Percentiles rank a stretch among this genome's conserved stretches.
Conservation (phyloP, 768 basidiomycete genomes). For the Tylopilus subfusipes region DNA sequence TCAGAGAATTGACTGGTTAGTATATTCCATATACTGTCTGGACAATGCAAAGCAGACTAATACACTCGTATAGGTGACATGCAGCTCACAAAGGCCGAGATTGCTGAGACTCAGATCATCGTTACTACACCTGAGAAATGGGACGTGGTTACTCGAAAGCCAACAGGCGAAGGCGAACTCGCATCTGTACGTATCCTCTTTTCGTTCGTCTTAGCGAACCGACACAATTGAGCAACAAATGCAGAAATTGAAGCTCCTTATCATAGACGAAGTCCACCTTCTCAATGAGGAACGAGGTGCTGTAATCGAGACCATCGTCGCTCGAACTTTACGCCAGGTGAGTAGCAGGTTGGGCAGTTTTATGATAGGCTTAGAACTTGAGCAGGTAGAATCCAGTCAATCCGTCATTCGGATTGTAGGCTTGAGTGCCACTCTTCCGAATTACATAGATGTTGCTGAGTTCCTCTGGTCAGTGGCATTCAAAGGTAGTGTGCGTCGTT, state of each 20-base stretch:
- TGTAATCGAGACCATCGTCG: slow-evolving; percentile 97
- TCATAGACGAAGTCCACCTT: slow-evolving; percentile 97
- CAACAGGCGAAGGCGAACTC: slow-evolving; percentile 95
- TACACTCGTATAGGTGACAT: slow-evolving; percentile 63
- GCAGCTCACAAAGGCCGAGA: slow-evolving; percentile 93
- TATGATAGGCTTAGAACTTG: neutral
- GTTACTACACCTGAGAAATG: slow-evolving; percentile 99
- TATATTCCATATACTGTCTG: neutral
- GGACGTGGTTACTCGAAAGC: slow-evolving; percentile 98
- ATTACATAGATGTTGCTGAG: slow-evolving; percentile 94
- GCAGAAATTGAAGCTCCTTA: slow-evolving; percentile 88
- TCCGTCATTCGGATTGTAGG: slow-evolving; percentile 95
- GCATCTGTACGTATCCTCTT: slow-evolving; percentile 60
- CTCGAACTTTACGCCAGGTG: slow-evolving; percentile 87
- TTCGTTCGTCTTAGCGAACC: neutral
- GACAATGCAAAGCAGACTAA: neutral
- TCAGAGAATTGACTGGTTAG: slow-evolving; percentile 86
- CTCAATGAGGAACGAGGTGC: slow-evolving; percentile 98
- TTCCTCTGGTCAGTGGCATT: slow-evolving; percentile 68
- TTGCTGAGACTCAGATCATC: slow-evolving; percentile 93
- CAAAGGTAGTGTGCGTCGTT: neutral
- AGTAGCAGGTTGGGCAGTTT: slow-evolving; percentile 1
- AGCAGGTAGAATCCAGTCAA: slow-evolving; percentile 92
- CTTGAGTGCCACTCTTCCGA: slow-evolving; percentile 93
- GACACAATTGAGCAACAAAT: neutral